These are phyloP conservation scores for Abrus precatorius DNA, from an alignment of 306 rosid genomes.

Conservation along the genomic window DNA sequence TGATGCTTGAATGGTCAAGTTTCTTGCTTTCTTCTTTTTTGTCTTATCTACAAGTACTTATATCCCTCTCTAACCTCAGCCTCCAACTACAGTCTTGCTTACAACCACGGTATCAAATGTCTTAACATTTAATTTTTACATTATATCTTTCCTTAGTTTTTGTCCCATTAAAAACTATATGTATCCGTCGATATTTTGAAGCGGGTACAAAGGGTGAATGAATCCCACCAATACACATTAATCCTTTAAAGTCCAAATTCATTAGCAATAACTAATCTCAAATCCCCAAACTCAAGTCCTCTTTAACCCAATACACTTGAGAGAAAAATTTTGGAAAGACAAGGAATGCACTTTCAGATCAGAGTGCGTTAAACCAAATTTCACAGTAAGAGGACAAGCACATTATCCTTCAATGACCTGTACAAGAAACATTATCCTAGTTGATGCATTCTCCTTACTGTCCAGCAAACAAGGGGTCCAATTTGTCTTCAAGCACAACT, in stretches of 20 bases:
- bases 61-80: background rate
- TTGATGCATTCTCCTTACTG: background rate
- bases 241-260: constrained; percentile 1
- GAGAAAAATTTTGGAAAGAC: background rate
- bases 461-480: background rate
- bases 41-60: constrained; percentile 2
- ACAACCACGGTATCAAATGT: background rate
- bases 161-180: constrained; percentile 12
- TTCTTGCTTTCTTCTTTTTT: constrained; percentile 1
- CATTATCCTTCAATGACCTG: constrained; percentile 7
- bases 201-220: background rate
- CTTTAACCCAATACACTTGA: constrained; percentile 8
- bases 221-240: background rate
- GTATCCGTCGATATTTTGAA: constrained; percentile 16
- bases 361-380: constrained; percentile 2
- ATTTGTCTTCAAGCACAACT: constrained; percentile 11
- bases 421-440: constrained; percentile 18
- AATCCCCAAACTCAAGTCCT: constrained; percentile 5
- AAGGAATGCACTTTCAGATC: background rate
- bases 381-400: background rate
- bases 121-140: constrained; percentile 1
- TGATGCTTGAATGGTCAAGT: constrained; percentile 5
- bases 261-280: constrained; percentile 10
- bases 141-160: background rate
- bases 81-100: constrained; percentile 18